phyloP scores from a whole-genome alignment of 2,329 filamentous ascomycete species.

The Ophiosphaerella herpotricha region DNA sequence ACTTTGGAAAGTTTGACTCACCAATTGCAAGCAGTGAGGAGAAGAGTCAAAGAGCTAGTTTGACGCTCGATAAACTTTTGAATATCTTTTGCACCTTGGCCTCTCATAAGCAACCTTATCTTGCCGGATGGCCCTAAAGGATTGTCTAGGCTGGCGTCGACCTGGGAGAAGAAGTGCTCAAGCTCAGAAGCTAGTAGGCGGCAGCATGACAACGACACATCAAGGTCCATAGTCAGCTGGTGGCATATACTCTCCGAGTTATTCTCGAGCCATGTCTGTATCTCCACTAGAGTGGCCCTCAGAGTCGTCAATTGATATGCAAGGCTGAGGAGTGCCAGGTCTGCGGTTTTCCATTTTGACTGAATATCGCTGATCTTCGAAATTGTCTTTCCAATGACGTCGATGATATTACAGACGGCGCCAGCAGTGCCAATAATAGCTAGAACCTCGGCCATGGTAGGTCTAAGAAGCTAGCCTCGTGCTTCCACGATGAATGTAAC shows the following conservation, averaged over 20 bases:
- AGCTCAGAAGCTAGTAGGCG: conserved; percentile 12
- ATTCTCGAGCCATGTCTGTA: conserved; percentile 18
- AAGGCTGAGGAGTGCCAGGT: conserved; percentile 17
- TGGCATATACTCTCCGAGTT: conserved; percentile 7
- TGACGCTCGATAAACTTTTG: conserved; percentile 19
- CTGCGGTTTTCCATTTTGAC: conserved; percentile 9
- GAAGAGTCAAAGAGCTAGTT: conserved; percentile 14
- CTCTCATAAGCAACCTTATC: conserved; percentile 11
- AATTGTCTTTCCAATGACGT: conserved; percentile 5
- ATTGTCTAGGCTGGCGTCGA: conserved; percentile 1
- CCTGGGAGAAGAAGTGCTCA: conserved; percentile 5
- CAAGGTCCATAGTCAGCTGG: conserved; percentile 22
- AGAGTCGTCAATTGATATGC: conserved; percentile 16
- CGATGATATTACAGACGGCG: conserved; percentile 6
- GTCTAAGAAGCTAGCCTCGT: not conserved
- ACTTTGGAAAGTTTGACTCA: conserved; percentile 1
- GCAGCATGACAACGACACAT: conserved; percentile 16
- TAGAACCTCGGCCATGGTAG: conserved; percentile 1
- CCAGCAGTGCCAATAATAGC: conserved; percentile 5
- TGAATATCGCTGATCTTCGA: conserved; percentile 1
- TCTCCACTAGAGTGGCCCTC: conserved; percentile 17
- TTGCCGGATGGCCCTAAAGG: conserved; percentile 7
- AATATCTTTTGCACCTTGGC: conserved; percentile 6
- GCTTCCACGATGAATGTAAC: not conserved
- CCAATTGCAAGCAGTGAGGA: conserved; percentile 23